Evolutionary conservation across 495 filamentous ascomycete species (phyloP).

Genomic region (Aspergillus homomorphus): DNA sequence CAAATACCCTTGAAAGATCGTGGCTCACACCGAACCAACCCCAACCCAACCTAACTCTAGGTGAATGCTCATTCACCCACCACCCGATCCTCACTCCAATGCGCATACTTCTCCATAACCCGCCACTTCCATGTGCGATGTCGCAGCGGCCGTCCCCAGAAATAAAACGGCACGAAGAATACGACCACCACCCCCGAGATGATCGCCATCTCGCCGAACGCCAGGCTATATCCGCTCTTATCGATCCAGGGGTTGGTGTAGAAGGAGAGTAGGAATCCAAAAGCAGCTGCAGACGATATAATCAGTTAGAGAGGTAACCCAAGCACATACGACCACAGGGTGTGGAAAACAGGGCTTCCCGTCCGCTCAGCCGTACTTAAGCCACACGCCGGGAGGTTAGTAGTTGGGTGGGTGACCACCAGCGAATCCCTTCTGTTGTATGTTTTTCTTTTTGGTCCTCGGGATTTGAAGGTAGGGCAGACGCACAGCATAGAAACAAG

Average conservation of each 20-base stretch:
- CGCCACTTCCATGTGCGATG: constrained; percentile 45
- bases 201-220: constrained; percentile 53
- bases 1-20: background rate
- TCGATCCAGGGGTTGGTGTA: constrained; percentile 59
- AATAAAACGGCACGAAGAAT: constrained; percentile 41
- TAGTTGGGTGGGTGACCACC: too few relatives aligned
- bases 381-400: too few relatives aligned
- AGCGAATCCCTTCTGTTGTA: too few relatives aligned
- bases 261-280: constrained; percentile 58
- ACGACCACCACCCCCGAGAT: constrained; percentile 43
- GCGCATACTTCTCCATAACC: constrained; percentile 39
- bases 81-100: constrained; percentile 48
- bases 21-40: background rate
- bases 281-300: constrained; percentile 31
- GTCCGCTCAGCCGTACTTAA: too few relatives aligned
- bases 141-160: constrained; percentile 48
- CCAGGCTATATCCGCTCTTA: constrained; percentile 46
- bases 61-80: constrained; percentile 39
- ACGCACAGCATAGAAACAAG: background rate
- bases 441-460: too few relatives aligned
- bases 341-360: too few relatives aligned
- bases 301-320: too few relatives aligned
- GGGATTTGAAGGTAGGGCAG: too few relatives aligned
- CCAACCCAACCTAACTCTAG: too few relatives aligned
- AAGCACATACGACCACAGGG: too few relatives aligned